Conservation (phyloP, 768 basidiomycete genomes). For the Boletus rufocinnamomeus region DNA sequence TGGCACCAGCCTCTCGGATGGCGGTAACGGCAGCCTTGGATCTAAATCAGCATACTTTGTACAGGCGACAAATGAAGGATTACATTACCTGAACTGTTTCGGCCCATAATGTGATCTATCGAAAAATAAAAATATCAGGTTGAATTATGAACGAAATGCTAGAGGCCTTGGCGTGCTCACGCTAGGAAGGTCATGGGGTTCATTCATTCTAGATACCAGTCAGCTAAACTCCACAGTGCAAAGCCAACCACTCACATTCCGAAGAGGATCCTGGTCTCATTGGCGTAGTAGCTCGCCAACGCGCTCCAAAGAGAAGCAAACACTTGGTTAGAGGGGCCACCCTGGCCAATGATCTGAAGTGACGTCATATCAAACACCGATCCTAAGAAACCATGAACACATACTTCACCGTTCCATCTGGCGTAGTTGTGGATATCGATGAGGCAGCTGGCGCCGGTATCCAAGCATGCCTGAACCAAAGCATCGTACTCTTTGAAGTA, state of each 20-base stretch:
- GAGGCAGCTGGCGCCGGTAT: slow-evolving; percentile 9
- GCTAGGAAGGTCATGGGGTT: slow-evolving; percentile 15
- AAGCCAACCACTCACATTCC: slow-evolving; percentile 6
- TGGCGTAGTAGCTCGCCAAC: slow-evolving; percentile 6
- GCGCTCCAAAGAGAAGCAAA: slow-evolving; percentile 18
- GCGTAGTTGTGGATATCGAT: slow-evolving; percentile 21
- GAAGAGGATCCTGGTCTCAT: slow-evolving; percentile 7
- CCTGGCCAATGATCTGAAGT: slow-evolving; percentile 16
- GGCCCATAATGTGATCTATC: slow-evolving; percentile 11
- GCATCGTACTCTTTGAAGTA: too few relatives aligned
- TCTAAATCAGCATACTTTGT: background rate
- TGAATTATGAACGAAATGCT: background rate
- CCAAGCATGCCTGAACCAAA: too few relatives aligned
- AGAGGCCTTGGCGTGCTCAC: background rate
- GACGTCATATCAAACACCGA: background rate
- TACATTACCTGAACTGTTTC: slow-evolving; percentile 11
- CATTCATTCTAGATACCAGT: slow-evolving; percentile 17
- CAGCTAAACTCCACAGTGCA: background rate
- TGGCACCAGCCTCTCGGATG: slow-evolving; percentile 14
- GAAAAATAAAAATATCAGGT: background rate
- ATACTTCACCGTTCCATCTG: slow-evolving; percentile 9
- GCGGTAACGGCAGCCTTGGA: slow-evolving; percentile 16
- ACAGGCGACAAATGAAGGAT: background rate
- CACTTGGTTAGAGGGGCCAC: slow-evolving; percentile 12
- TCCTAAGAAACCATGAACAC: background rate